A percentile compares a stretch with the other conserved stretches of the same genome.
Conservation (phyloP, 2,329 filamentous ascomycete species). For the Rhynchosporium secalis region DNA sequence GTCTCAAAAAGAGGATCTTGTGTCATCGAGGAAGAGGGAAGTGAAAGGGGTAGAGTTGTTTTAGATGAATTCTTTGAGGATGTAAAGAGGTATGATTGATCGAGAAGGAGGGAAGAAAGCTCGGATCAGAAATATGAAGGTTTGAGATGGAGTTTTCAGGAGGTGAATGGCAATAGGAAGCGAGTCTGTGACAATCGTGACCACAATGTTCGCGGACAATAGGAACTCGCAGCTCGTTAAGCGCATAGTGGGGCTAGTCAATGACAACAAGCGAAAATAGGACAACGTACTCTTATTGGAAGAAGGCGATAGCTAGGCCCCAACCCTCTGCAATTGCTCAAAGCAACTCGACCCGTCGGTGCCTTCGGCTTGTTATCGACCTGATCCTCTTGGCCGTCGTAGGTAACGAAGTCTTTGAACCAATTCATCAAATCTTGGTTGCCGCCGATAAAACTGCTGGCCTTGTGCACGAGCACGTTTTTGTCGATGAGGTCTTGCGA, state of each 20-base stretch:
- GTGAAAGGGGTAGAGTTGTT: neutral
- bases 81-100: neutral
- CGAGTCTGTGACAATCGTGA: neutral
- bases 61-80: neutral
- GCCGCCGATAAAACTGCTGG: constrained; percentile 80
- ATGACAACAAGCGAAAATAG: constrained; percentile 17
- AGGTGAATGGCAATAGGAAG: neutral
- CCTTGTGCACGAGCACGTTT: constrained; percentile 78
- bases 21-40: neutral
- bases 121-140: neutral
- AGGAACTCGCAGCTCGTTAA: constrained; percentile 4
- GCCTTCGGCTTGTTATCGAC: constrained; percentile 77
- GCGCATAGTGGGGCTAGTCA: neutral
- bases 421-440: constrained; percentile 86
- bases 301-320: constrained; percentile 93
- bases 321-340: constrained; percentile 93
- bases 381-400: constrained; percentile 73
- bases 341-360: constrained; percentile 78
- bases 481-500: constrained; percentile 90
- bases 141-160: neutral
- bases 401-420: constrained; percentile 82
- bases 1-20: neutral
- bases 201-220: constrained; percentile 6
- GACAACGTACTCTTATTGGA: constrained; percentile 66
- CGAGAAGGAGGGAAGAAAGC: neutral